Evolutionary conservation across 2,329 filamentous ascomycete genomes (phyloP).

Genomic region (Microdochium nivale): DNA sequence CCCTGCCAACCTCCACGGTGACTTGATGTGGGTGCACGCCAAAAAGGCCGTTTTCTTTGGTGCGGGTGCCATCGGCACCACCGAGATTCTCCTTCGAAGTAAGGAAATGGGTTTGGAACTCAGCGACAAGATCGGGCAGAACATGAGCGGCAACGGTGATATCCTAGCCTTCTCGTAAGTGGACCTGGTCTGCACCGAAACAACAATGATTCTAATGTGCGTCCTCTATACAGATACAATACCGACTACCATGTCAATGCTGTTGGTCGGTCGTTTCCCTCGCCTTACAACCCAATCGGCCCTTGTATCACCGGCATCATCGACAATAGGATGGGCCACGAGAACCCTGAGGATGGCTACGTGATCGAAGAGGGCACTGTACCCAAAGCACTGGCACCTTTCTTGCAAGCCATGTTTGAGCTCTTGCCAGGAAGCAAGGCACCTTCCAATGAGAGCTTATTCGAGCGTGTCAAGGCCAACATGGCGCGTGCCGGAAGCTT

Average conservation of each 20-base stretch:
- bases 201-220: slow-evolving; percentile 3
- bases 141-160: slow-evolving; percentile 60
- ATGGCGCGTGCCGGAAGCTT: slow-evolving; percentile 41
- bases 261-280: slow-evolving; percentile 41
- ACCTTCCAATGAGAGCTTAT: slow-evolving; percentile 26
- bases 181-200: not conserved
- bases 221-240: slow-evolving; percentile 39
- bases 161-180: slow-evolving; percentile 52
- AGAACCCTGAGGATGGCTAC: slow-evolving; percentile 51
- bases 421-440: slow-evolving; percentile 37
- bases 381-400: slow-evolving; percentile 43
- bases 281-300: slow-evolving; percentile 43
- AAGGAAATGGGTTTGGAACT: slow-evolving; percentile 47
- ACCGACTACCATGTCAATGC: slow-evolving; percentile 46
- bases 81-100: slow-evolving; percentile 55
- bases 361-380: slow-evolving; percentile 57
- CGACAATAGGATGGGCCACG: slow-evolving; percentile 42
- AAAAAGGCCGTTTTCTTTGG: slow-evolving; percentile 58
- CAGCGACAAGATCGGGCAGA: slow-evolving; percentile 47
- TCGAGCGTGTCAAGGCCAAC: slow-evolving; percentile 33
- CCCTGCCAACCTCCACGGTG: slow-evolving; percentile 42
- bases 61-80: slow-evolving; percentile 55
- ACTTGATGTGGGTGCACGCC: slow-evolving; percentile 60
- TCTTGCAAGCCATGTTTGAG: slow-evolving; percentile 50
- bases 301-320: slow-evolving; percentile 57